phyloP scores from a whole-genome alignment of 2,329 filamentous ascomycete species.

The Diatrype stigma region DNA sequence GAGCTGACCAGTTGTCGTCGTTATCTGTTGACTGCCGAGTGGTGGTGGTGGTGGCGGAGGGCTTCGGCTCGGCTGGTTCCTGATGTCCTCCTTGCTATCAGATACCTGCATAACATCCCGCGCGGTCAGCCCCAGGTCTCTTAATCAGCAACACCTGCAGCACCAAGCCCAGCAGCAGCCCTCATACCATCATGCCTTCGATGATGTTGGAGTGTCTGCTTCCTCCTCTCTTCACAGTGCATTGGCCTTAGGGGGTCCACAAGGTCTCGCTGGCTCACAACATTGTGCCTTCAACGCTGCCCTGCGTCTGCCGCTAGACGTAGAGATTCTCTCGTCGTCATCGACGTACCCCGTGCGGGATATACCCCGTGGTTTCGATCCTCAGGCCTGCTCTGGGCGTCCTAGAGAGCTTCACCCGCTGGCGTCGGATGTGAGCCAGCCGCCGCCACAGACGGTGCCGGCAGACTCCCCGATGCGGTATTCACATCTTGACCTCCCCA shows the following conservation, averaged over 20 bases:
- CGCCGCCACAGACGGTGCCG: neutral
- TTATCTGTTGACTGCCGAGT: too few relatives aligned
- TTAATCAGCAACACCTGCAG: neutral
- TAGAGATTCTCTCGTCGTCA: neutral
- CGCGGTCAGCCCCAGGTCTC: neutral
- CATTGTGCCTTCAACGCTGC: neutral
- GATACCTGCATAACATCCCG: neutral
- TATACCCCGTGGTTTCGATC: neutral
- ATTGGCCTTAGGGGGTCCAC: neutral
- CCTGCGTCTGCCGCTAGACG: neutral
- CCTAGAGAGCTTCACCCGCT: neutral
- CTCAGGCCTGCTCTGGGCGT: neutral
- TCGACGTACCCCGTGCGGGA: neutral
- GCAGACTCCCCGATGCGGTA: constrained; percentile 20
- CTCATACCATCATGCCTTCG: neutral
- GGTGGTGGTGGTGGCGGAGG: too few relatives aligned
- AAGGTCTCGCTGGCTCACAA: too few relatives aligned
- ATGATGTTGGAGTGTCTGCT: neutral
- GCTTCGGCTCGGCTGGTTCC: neutral
- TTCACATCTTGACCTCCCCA: constrained; percentile 34
- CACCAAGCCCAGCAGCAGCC: too few relatives aligned
- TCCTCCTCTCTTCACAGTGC: neutral
- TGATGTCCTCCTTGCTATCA: neutral
- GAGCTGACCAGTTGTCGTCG: too few relatives aligned
- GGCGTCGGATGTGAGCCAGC: neutral